Conservation (phyloP, 305 asterid species). For the Fraxinus ornus region DNA sequence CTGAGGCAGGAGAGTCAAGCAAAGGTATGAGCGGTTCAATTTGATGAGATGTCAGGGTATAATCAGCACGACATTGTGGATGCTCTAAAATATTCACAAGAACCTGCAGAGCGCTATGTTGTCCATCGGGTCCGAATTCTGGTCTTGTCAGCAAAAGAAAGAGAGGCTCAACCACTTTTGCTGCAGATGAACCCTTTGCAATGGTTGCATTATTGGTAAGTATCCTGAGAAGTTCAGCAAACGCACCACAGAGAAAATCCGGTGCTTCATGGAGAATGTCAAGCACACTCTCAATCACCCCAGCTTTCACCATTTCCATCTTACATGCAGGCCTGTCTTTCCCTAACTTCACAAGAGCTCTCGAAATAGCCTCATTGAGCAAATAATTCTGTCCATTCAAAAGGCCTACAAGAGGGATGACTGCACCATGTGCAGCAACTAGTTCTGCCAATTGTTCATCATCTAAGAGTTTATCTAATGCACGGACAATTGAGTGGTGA, state of each 20-base stretch:
- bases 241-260: constrained; percentile 84
- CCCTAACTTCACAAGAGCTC: constrained; percentile 93
- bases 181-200: constrained; percentile 96
- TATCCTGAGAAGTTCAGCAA: constrained; percentile 91
- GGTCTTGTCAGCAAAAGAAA: constrained; percentile 65
- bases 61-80: constrained; percentile 87
- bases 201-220: constrained; percentile 94
- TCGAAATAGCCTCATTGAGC: constrained; percentile 89
- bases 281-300: constrained; percentile 71
- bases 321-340: constrained; percentile 94
- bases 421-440: constrained; percentile 97
- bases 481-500: constrained; percentile 85
- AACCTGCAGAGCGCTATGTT: constrained; percentile 85
- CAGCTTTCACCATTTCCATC: constrained; percentile 99
- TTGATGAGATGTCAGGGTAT: constrained; percentile 71
- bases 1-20: constrained; percentile 82
- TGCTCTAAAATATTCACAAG: constrained; percentile 95
- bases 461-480: constrained; percentile 83
- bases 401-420: constrained; percentile 91
- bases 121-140: constrained; percentile 92
- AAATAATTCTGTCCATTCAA: constrained; percentile 68
- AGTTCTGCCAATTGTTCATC: constrained; percentile 96
- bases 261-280: constrained; percentile 95
- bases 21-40: constrained; percentile 83
- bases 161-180: constrained; percentile 94